Evolutionary conservation across 768 basidiomycete genomes (phyloP).

Genomic region (Pisolithus sp.): DNA sequence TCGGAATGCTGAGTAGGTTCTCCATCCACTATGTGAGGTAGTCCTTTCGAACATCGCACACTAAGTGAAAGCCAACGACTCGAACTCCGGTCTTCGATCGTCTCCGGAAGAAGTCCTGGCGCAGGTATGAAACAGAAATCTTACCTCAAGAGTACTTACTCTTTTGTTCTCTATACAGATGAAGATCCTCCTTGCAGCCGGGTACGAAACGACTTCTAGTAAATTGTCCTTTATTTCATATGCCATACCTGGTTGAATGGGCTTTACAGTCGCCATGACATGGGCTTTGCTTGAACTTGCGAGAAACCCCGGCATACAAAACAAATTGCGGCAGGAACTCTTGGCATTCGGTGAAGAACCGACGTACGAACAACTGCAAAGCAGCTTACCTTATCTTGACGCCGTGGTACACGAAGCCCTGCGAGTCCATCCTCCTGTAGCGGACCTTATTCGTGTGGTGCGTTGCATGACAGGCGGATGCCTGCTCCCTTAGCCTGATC

Average conservation of each 20-base stretch:
- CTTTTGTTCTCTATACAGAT: background rate
- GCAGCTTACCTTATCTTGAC: slow-evolving; percentile 49
- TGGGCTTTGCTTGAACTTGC: slow-evolving; percentile 57
- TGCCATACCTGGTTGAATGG: background rate
- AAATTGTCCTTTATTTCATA: background rate
- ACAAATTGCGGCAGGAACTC: slow-evolving; percentile 45
- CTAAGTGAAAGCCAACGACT: background rate
- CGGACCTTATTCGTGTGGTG: slow-evolving; percentile 8
- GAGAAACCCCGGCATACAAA: slow-evolving; percentile 38
- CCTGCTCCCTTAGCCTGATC: no score
- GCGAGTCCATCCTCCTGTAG: slow-evolving; percentile 38
- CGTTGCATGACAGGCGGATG: slow-evolving; percentile 24
- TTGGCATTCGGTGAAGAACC: slow-evolving; percentile 40
- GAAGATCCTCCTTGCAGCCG: slow-evolving; percentile 17
- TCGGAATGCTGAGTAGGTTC: no score
- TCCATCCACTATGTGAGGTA: no score
- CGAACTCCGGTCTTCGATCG: background rate
- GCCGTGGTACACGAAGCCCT: slow-evolving; percentile 42
- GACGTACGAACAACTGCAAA: slow-evolving; percentile 47
- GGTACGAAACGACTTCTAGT: slow-evolving; percentile 47
- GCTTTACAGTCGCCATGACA: background rate
- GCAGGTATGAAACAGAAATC: background rate
- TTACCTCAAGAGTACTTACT: background rate
- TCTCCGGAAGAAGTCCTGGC: background rate
- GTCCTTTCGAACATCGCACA: no score